A percentile compares a stretch with the other conserved stretches of the same genome.
These are phyloP conservation scores for Arthonia radiata DNA, from an alignment of 495 filamentous ascomycete genomes.

Conservation along the genomic window DNA sequence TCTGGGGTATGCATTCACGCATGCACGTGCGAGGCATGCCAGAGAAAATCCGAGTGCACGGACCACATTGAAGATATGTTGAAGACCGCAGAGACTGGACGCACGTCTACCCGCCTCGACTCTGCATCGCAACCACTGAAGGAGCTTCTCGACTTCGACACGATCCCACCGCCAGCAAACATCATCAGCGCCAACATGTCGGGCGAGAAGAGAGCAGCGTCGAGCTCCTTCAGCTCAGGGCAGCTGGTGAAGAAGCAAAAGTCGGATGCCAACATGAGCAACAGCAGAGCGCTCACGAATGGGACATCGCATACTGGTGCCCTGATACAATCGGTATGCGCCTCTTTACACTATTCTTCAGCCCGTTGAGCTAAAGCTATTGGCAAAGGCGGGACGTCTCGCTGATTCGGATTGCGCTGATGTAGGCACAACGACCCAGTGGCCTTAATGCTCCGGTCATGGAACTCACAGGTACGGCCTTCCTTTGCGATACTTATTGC, in stretches of 20 bases:
- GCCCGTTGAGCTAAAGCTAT: constrained; percentile 7
- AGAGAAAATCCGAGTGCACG: no score
- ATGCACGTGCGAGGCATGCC: no score
- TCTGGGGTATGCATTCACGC: no score
- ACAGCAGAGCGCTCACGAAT: constrained; percentile 34
- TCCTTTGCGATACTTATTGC: background rate
- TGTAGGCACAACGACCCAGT: constrained; percentile 58
- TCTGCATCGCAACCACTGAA: no score
- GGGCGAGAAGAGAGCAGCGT: constrained; percentile 68
- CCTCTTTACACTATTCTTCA: background rate
- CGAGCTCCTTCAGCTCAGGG: constrained; percentile 49
- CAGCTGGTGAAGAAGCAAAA: constrained; percentile 77
- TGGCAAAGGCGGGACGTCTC: constrained; percentile 2
- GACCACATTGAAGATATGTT: no score
- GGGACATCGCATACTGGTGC: constrained; percentile 43
- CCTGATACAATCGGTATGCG: constrained; percentile 61
- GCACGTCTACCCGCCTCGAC: no score
- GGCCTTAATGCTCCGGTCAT: constrained; percentile 78
- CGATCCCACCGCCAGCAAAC: no score
- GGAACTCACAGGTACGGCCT: constrained; percentile 61
- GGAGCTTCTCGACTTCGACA: no score
- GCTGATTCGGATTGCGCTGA: constrained; percentile 8
- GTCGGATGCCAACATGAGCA: constrained; percentile 38
- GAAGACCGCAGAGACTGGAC: no score
- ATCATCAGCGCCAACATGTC: no score